Evolutionary conservation across 2,329 filamentous ascomycete genomes (phyloP), one percentile per base, ranked within the genome.

Genomic region (Triangularia verruculosa): DNA sequence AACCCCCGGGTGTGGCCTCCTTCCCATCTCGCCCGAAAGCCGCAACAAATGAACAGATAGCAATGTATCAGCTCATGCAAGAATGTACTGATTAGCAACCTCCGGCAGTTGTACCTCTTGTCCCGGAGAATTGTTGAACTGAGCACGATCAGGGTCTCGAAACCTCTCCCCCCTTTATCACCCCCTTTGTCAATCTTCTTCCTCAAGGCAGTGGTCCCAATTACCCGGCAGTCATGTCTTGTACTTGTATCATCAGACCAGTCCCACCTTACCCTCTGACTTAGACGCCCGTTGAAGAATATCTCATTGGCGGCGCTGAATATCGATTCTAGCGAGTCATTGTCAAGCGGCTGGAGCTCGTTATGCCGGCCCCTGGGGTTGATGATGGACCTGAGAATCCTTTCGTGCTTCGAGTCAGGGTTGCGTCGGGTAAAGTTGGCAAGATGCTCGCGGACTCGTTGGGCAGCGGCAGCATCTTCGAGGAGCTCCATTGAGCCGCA

Each of bases 51-150:
- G 67, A 89, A 89, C 15, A 89, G 76, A 70, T 87, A 89, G 73
- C 86, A 86, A 74, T 89, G 86, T 56, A 89, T 86, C 68, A 89
- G 81, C 74, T 89, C 87, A 70, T 89, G 87, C 55, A 89, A 70
- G 66, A 89, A 88, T 0, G 86, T 87, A 6, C 84, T 85, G 57
- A 89, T 86, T 61, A 89, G 79, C 15, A 89, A 77, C 6, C 85
- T 79, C 4, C 86, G 77, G 39, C 39, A 47, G 71, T 86, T 86
- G 72, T 86, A 89, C 57, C 77, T 79, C 13, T 74, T 78, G 66
- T 83, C 79, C 43, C 77, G 78, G n/a, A 89, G 78, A 13, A 89
- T 86, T 0, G 84, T 82, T 1, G 80, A 79, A 3, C 86, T 88
- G 12, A 89, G 76, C 4, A 87, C 81, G 57, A 89, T 86, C 25